Conservation (phyloP, 768 basidiomycete genomes). For the Phylloporus rhodoxanthus region DNA sequence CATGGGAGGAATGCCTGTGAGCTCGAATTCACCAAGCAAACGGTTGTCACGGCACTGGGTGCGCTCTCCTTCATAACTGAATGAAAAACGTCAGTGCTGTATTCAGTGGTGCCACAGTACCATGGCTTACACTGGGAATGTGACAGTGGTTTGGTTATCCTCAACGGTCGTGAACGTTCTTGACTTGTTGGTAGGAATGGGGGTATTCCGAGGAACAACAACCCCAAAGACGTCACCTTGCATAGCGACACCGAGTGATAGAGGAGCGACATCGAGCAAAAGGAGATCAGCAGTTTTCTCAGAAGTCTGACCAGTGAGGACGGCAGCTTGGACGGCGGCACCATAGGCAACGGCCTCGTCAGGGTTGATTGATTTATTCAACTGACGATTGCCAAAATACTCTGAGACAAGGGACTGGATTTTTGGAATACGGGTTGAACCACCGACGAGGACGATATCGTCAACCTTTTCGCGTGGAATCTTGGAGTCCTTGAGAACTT, state of each 20-base stretch:
- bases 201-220: slow-evolving; percentile 98
- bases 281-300: slow-evolving; percentile 99
- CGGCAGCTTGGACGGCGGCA: slow-evolving; percentile 98
- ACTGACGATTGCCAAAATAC: too few relatives aligned
- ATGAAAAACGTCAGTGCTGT: slow-evolving; percentile 8
- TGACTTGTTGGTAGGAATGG: slow-evolving; percentile 99
- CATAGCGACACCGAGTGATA: slow-evolving; percentile 99
- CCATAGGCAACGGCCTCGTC: slow-evolving; percentile 99
- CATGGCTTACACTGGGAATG: slow-evolving; percentile 86
- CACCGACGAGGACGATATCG: slow-evolving; percentile 99
- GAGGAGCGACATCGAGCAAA: slow-evolving; percentile 95
- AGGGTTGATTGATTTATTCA: slow-evolving; percentile 99
- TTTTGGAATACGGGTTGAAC: slow-evolving; percentile 99
- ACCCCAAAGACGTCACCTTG: slow-evolving; percentile 99
- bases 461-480: slow-evolving; percentile 99
- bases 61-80: slow-evolving; percentile 95
- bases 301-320: slow-evolving; percentile 96
- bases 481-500: slow-evolving; percentile 98
- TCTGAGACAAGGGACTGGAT: slow-evolving; percentile 96
- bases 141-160: slow-evolving; percentile 99
- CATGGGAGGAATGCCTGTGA: slow-evolving; percentile 98
- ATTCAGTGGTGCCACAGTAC: not conserved
- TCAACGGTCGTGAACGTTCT: slow-evolving; percentile 99
- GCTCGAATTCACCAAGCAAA: slow-evolving; percentile 98
- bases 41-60: slow-evolving; percentile 99